A percentile compares a stretch with the other conserved stretches of the same genome.
Evolutionary conservation across 2,329 filamentous ascomycete species (phyloP).

Genomic region (Dactylellina cionopaga): DNA sequence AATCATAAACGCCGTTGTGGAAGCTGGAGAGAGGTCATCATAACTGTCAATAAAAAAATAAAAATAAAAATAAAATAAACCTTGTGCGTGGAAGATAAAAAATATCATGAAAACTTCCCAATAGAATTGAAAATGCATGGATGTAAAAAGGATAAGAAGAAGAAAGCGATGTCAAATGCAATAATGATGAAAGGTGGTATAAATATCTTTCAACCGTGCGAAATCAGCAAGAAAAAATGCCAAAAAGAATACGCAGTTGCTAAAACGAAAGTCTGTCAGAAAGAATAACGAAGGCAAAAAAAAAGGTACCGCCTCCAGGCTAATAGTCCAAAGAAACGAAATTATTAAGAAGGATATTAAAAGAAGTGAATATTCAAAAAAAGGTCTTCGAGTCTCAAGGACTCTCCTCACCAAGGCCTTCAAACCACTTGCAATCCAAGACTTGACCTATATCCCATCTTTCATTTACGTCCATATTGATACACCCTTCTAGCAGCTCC

Average conservation of each 20-base stretch:
- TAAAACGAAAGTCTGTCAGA: conserved; percentile 7
- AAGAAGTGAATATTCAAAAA: conserved; percentile 15
- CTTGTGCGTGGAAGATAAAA: conserved; percentile 18
- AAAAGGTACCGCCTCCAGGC: neutral
- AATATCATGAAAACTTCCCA: conserved; percentile 37
- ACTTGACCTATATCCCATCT: conserved; percentile 70
- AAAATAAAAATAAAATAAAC: conserved; percentile 23
- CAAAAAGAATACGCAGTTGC: neutral
- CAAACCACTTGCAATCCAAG: conserved; percentile 68
- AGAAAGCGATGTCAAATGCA: conserved; percentile 23
- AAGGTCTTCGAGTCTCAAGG: conserved; percentile 28
- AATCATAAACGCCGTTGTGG: conserved; percentile 19
- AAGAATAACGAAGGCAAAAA: neutral
- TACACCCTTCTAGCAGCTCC: conserved; percentile 70
- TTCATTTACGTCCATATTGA: conserved; percentile 67
- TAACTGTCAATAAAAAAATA: conserved; percentile 38
- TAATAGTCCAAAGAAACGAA: conserved; percentile 8
- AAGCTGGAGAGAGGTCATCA: neutral
- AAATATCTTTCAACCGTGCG: conserved; percentile 57
- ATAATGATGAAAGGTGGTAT: conserved; percentile 61
- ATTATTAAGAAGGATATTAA: conserved; percentile 6
- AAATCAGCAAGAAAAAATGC: conserved; percentile 11
- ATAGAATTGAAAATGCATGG: conserved; percentile 16
- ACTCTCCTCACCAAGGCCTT: conserved; percentile 58
- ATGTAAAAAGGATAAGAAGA: conserved; percentile 16